Evolutionary conservation across 108 stramenopile species (phyloP).

Genomic region (Skeletonema tropicum): DNA sequence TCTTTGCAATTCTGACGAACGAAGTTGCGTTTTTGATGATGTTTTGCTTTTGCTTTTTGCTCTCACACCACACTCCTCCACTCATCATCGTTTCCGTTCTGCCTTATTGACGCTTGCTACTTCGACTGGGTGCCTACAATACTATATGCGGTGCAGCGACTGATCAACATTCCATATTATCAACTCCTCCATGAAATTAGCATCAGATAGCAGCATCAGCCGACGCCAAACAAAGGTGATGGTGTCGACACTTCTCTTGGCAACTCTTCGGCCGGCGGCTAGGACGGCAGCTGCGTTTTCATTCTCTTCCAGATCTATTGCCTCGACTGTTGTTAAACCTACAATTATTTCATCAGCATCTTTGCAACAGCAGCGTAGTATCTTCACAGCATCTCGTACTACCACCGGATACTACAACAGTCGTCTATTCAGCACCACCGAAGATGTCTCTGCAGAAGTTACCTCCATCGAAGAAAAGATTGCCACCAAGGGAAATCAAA

Average conservation of each 20-base stretch:
- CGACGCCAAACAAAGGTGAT: slow-evolving; percentile 9
- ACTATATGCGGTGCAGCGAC: too few relatives aligned
- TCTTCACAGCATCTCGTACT: not conserved
- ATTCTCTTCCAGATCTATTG: not conserved
- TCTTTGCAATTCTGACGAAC: not conserved
- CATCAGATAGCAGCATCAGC: slow-evolving; percentile 4
- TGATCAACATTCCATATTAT: not conserved
- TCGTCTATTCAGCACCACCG: slow-evolving; percentile 2
- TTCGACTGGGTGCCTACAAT: not conserved
- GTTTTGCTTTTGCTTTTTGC: not conserved
- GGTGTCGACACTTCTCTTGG: slow-evolving; percentile 6
- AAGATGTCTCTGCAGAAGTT: not conserved
- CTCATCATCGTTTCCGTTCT: not conserved
- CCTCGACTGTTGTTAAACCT: not conserved
- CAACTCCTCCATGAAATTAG: not conserved
- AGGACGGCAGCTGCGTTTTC: slow-evolving; percentile 4
- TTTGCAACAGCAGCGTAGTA: not conserved
- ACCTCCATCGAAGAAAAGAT: slow-evolving; percentile 57
- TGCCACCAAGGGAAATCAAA: slow-evolving; percentile 73
- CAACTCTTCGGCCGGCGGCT: not conserved
- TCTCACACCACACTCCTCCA: too few relatives aligned
- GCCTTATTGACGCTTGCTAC: not conserved
- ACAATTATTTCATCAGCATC: not conserved
- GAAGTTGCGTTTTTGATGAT: not conserved
- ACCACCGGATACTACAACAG: not conserved